Percentiles rank a stretch among this genome's conserved stretches.
phyloP scores from a whole-genome alignment of 1,284 basidiomycete genomes.

The Pterulicium gracile region DNA sequence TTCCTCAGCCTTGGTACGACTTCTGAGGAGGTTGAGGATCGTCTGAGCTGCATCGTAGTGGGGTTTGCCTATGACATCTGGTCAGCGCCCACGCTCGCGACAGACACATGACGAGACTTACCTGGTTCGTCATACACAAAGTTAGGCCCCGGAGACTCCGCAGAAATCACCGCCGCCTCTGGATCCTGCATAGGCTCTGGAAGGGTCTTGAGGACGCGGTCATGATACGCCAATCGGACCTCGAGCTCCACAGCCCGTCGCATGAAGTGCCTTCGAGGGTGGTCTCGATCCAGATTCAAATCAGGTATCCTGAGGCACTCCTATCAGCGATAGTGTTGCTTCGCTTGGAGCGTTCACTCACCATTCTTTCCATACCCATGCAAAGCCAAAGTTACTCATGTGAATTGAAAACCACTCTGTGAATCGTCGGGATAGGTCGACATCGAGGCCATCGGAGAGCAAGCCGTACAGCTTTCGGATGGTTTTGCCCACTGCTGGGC shows the following conservation, averaged over 20 bases:
- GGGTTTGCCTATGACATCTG: constrained; percentile 47
- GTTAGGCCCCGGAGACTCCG: constrained; percentile 71
- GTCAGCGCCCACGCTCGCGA: constrained; percentile 5
- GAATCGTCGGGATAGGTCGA: constrained; percentile 73
- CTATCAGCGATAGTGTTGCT: neutral
- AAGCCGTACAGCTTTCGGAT: constrained; percentile 78
- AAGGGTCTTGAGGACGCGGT: constrained; percentile 84
- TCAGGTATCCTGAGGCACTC: constrained; percentile 73
- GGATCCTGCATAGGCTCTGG: constrained; percentile 70
- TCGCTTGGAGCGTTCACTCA: constrained; percentile 24
- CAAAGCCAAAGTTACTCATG: constrained; percentile 96
- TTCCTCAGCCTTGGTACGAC: constrained; percentile 67
- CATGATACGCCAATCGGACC: constrained; percentile 87
- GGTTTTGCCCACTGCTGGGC: constrained; percentile 92
- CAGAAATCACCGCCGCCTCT: constrained; percentile 55
- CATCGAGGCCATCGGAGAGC: constrained; percentile 76
- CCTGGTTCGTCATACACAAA: constrained; percentile 78
- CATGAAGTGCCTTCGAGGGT: constrained; percentile 85
- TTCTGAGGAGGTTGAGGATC: constrained; percentile 76
- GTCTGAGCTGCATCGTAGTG: constrained; percentile 73
- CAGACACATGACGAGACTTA: constrained; percentile 23
- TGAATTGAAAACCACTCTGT: constrained; percentile 95
- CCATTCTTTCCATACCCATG: constrained; percentile 99
- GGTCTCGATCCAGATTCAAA: constrained; percentile 55
- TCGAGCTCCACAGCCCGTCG: constrained; percentile 86